Evolutionary conservation across 768 basidiomycete species (phyloP).

Genomic region (Boletus tomentosulus): DNA sequence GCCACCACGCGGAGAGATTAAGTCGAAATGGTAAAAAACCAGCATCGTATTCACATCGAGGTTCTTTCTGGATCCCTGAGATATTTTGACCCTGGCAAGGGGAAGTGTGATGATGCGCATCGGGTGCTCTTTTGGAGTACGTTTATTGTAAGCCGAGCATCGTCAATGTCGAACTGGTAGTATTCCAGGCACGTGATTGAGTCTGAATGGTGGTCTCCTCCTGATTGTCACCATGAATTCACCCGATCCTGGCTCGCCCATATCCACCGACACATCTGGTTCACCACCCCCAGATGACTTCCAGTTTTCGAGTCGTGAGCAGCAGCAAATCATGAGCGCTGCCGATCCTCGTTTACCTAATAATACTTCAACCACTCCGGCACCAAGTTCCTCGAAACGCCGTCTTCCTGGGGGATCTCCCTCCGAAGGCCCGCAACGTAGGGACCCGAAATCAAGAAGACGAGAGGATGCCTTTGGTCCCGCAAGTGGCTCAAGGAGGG

Average conservation of each 20-base stretch:
- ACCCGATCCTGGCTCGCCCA: constrained; percentile 35
- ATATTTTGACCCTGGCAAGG: constrained; percentile 26
- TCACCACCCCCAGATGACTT: constrained; percentile 36
- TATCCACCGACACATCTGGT: constrained; percentile 36
- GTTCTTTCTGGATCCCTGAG: constrained; percentile 9
- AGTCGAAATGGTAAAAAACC: constrained; percentile 42
- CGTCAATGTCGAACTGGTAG: neutral
- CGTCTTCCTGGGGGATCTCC: constrained; percentile 48
- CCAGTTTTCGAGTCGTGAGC: constrained; percentile 28
- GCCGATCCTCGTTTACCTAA: constrained; percentile 18
- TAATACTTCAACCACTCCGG: constrained; percentile 14
- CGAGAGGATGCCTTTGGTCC: constrained; percentile 38
- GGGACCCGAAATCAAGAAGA: constrained; percentile 50
- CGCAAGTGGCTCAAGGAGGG: constrained; percentile 20
- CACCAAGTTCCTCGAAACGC: constrained; percentile 42
- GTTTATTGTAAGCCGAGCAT: constrained; percentile 9
- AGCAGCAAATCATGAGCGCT: constrained; percentile 21
- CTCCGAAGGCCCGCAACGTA: constrained; percentile 39
- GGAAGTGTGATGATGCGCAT: constrained; percentile 50
- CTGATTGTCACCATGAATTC: constrained; percentile 30
- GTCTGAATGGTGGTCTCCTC: neutral
- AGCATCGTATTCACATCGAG: constrained; percentile 21
- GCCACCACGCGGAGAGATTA: constrained; percentile 27
- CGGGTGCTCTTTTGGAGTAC: constrained; percentile 16
- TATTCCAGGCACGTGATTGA: constrained; percentile 17